Base-by-base conservation (phyloP, 805 yeast genomes). In the Naumovozyma dairenensis region DNA sequence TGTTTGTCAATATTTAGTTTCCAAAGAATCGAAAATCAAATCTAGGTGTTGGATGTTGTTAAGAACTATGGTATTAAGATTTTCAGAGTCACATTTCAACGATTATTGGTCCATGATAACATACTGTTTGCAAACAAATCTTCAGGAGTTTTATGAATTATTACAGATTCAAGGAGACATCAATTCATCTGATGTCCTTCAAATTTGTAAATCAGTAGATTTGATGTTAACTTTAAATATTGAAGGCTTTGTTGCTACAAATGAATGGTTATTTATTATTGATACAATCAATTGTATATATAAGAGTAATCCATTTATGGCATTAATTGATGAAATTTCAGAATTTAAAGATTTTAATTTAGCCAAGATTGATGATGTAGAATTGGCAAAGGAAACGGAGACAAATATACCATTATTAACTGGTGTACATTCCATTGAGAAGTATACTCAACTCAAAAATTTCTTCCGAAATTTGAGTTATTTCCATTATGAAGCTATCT, bases 191-290 rank as follows among this genome's bases (percentile, higher is more conserved):
- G 47, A 50, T 3, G 53, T 67, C 4, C 69, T 72, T 19, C 71
- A 72, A 36, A 81, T 80, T 0, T 78, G 85, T 48, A 89, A 87
- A 54, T 60, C 92, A 12, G 61, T 92, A 30, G 98, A 89, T 51
- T 67, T 81, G 20, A 54, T 86, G 16, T 53, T 89, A 15, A 64
- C 80, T 2, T 45, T 86, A 36, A 73, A 76, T 24, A 67, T 69
- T 27, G 96, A 87, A 51, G 94, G 85, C 68, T 89, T 64, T 78
- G 77, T 57, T 50, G 73, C 55, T 51, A 59, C 59, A 6, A 59
- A 72, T 40, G 92, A 85, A 48, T 89, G 97, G 97, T 62, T 92
- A 2, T 92, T 85, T 50, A 71, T 89, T 8, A 67, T 77, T 18
- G 84, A 80, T 45, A 75, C 72, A 13, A 66, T 75, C 13, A 78